Percentiles rank a stretch among this genome's conserved stretches.
Conservation (phyloP, 768 basidiomycete genomes). For the Tephrocybe sp. region DNA sequence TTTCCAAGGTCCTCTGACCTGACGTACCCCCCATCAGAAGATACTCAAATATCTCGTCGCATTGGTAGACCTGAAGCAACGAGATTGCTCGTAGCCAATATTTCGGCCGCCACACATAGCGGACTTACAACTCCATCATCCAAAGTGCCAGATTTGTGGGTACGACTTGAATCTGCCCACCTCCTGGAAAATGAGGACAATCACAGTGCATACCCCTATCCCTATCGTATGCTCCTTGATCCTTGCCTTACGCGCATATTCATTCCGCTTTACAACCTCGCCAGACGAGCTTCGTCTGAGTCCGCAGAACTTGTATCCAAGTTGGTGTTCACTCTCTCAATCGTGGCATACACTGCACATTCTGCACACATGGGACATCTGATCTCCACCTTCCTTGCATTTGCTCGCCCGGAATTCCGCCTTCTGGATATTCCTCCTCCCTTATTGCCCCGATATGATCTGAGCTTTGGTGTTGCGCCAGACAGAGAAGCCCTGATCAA, state of each 20-base stretch:
- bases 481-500: constrained; percentile 6
- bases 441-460: constrained; percentile 12
- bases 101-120: neutral
- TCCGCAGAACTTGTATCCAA: constrained; percentile 11
- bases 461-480: constrained; percentile 21
- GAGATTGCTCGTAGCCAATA: neutral
- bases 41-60: neutral
- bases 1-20: neutral
- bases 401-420: constrained; percentile 22
- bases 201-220: neutral
- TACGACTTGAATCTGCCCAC: constrained; percentile 2
- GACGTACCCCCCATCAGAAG: neutral
- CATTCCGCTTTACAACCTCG: constrained; percentile 27
- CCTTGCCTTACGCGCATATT: constrained; percentile 21
- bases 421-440: constrained; percentile 17
- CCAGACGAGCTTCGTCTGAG: constrained; percentile 10
- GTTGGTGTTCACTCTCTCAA: constrained; percentile 30
- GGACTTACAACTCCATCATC: neutral
- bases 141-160: constrained; percentile 11
- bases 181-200: neutral
- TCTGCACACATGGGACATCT: constrained; percentile 8
- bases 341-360: constrained; percentile 26
- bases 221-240: constrained; percentile 29
- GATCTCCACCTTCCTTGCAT: constrained; percentile 31
- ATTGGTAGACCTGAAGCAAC: neutral